These are phyloP conservation scores for Rhynchospora pubera DNA, from an alignment of 176 grass and related monocot genomes.

Conservation along the genomic window DNA sequence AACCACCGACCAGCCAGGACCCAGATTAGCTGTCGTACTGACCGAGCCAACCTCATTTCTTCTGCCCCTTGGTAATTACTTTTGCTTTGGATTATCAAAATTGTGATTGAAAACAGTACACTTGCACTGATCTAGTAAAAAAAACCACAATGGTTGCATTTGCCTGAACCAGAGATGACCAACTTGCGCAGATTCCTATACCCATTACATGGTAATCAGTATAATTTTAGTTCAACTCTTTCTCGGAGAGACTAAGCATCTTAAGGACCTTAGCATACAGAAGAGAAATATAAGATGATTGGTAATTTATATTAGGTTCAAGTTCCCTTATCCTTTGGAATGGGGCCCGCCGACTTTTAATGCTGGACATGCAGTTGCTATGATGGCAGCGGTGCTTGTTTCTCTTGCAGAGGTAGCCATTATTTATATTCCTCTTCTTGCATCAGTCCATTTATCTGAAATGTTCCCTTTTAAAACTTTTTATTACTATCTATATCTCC, in stretches of 20 bases:
- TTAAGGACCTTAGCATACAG: background rate
- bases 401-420: constrained; percentile 39
- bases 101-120: background rate
- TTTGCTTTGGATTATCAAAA: background rate
- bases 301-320: constrained; percentile 35
- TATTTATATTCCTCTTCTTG: background rate
- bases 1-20: constrained; percentile 35
- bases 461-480: background rate
- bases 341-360: constrained; percentile 51
- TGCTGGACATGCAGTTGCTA: constrained; percentile 41
- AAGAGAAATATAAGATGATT: background rate
- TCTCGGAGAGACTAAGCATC: background rate
- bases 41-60: constrained; percentile 47
- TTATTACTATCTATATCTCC: background rate
- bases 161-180: background rate
- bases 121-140: background rate
- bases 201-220: background rate
- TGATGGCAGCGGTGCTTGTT: constrained; percentile 48
- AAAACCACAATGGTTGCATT: background rate
- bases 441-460: background rate
- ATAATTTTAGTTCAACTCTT: background rate
- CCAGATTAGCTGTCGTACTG: constrained; percentile 37
- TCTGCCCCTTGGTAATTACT: constrained; percentile 44
- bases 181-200: background rate
- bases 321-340: constrained; percentile 56